Conservation (phyloP, 2,329 filamentous ascomycete species). For the Aciculosporium take region DNA sequence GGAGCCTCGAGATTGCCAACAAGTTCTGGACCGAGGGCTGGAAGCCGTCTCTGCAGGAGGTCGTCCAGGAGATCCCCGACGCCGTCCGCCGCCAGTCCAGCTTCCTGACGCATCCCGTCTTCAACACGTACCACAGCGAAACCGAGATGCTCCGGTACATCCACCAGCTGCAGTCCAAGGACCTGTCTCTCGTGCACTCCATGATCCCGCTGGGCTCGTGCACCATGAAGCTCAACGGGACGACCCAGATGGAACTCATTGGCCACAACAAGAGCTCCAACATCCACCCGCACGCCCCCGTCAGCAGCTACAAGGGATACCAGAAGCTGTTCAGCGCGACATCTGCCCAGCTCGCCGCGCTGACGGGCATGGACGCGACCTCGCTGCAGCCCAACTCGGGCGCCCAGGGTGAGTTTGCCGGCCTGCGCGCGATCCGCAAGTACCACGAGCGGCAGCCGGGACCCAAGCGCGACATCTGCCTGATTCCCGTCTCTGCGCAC, state of each 20-base stretch:
- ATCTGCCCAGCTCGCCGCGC: slow-evolving; percentile 60
- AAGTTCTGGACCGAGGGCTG: slow-evolving; percentile 27
- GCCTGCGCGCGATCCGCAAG: slow-evolving; percentile 74
- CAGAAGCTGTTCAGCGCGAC: slow-evolving; percentile 54
- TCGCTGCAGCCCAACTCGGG: slow-evolving; percentile 92
- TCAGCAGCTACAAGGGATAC: slow-evolving; percentile 53
- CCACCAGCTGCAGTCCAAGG: slow-evolving; percentile 82
- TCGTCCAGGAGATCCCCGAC: slow-evolving; percentile 33
- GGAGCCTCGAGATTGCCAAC: slow-evolving; percentile 17
- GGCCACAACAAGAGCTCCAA: slow-evolving; percentile 62
- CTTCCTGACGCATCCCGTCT: slow-evolving; percentile 81
- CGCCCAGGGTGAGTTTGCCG: slow-evolving; percentile 88
- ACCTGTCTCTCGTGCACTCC: slow-evolving; percentile 83
- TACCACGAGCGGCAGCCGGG: slow-evolving; percentile 57
- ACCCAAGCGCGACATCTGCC: slow-evolving; percentile 72
- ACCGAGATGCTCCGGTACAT: slow-evolving; percentile 92
- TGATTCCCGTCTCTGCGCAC: slow-evolving; percentile 90
- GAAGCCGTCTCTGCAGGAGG: slow-evolving; percentile 20
- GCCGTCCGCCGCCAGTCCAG: slow-evolving; percentile 54
- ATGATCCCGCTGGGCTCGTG: slow-evolving; percentile 97
- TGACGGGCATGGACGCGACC: slow-evolving; percentile 82
- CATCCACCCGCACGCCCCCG: slow-evolving; percentile 67
- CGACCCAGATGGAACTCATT: slow-evolving; percentile 82
- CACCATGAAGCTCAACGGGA: slow-evolving; percentile 96
- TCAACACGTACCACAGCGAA: slow-evolving; percentile 90